phyloP scores from a whole-genome alignment of 2,329 filamentous ascomycete species.

The Clonostachys rosea region DNA sequence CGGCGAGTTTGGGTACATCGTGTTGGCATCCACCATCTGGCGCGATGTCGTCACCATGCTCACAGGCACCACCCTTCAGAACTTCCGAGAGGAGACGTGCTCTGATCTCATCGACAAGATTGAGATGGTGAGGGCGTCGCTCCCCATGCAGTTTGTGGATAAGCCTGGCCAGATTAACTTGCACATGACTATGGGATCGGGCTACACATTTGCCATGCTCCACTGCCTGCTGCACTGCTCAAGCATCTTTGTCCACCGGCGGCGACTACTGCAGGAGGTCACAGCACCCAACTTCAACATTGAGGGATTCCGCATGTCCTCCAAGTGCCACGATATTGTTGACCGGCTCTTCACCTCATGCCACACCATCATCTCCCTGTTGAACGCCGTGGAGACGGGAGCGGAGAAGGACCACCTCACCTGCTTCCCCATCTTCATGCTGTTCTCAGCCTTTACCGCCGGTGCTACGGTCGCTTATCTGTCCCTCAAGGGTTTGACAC shows the following conservation, averaged over 20 bases:
- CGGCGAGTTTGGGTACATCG: slow-evolving; percentile 58
- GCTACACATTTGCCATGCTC: slow-evolving; percentile 58
- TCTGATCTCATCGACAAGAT: slow-evolving; percentile 46
- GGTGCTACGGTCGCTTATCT: slow-evolving; percentile 58
- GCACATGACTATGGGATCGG: slow-evolving; percentile 61
- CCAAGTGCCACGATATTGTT: slow-evolving; percentile 46
- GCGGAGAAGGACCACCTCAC: slow-evolving; percentile 53
- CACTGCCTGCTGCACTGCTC: slow-evolving; percentile 58
- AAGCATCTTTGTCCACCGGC: slow-evolving; percentile 56
- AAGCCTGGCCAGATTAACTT: slow-evolving; percentile 57
- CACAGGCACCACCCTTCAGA: slow-evolving; percentile 44
- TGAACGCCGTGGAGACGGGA: slow-evolving; percentile 49
- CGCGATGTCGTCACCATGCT: slow-evolving; percentile 59
- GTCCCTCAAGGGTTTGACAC: slow-evolving; percentile 56
- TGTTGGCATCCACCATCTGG: slow-evolving; percentile 56
- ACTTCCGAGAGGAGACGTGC: slow-evolving; percentile 50
- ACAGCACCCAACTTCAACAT: slow-evolving; percentile 45
- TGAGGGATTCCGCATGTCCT: slow-evolving; percentile 46
- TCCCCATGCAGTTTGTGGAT: slow-evolving; percentile 56
- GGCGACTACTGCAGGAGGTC: slow-evolving; percentile 53
- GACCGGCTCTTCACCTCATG: slow-evolving; percentile 55
- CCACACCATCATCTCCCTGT: slow-evolving; percentile 51
- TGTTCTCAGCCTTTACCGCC: slow-evolving; percentile 57
- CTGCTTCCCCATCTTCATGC: slow-evolving; percentile 61
- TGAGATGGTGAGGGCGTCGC: slow-evolving; percentile 45